phyloP scores from a whole-genome alignment of 768 basidiomycete species.

The Serendipita sp. region DNA sequence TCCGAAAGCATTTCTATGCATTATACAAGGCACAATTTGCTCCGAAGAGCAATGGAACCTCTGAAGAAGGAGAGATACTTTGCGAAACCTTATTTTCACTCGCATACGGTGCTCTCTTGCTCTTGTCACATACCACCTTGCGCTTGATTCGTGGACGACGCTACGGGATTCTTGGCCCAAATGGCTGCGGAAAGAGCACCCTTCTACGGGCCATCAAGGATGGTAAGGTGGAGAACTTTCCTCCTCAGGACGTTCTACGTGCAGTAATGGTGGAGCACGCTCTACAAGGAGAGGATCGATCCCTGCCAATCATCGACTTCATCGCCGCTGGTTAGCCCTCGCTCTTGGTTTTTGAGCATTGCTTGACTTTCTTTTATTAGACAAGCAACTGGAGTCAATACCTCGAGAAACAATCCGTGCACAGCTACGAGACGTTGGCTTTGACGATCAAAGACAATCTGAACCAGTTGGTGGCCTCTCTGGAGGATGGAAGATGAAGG shows the following conservation, averaged over 20 bases:
- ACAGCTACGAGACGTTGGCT: slow-evolving; percentile 78
- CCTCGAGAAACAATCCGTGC: slow-evolving; percentile 57
- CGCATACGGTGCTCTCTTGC: slow-evolving; percentile 85
- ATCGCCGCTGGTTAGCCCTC: slow-evolving; percentile 54
- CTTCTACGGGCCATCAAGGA: slow-evolving; percentile 91
- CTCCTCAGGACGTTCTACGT: slow-evolving; percentile 68
- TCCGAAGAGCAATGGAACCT: slow-evolving; percentile 21
- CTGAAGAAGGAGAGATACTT: slow-evolving; percentile 69
- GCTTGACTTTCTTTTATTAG: slow-evolving; percentile 23
- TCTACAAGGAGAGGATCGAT: slow-evolving; percentile 82
- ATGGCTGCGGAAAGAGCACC: slow-evolving; percentile 92
- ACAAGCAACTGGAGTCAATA: slow-evolving; percentile 47
- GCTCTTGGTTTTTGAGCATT: not conserved
- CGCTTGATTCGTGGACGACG: slow-evolving; percentile 47
- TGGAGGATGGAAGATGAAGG: slow-evolving; percentile 98
- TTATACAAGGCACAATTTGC: slow-evolving; percentile 8
- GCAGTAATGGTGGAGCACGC: slow-evolving; percentile 97
- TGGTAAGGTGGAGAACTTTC: slow-evolving; percentile 94
- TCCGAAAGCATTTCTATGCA: slow-evolving; percentile 5
- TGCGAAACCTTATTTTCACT: slow-evolving; percentile 92
- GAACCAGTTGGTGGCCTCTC: slow-evolving; percentile 81
- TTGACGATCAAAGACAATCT: slow-evolving; percentile 70
- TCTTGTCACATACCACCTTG: slow-evolving; percentile 86
- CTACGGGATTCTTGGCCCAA: slow-evolving; percentile 77
- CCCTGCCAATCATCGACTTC: slow-evolving; percentile 73